phyloP scores from a whole-genome alignment of 1,284 basidiomycete genomes.

The Golubevia pallescens region DNA sequence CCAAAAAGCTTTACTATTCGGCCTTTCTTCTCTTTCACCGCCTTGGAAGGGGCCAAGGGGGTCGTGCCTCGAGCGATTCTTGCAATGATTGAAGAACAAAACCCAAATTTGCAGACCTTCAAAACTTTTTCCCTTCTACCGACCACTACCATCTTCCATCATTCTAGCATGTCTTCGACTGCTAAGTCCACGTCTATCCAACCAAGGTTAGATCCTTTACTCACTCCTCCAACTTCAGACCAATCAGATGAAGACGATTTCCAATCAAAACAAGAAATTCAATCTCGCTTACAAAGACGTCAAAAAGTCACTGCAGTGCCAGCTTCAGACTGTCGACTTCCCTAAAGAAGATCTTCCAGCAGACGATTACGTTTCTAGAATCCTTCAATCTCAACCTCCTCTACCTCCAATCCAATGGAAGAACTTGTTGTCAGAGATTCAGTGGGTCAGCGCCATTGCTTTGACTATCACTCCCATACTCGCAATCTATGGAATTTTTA shows the following conservation, averaged over 20 bases:
- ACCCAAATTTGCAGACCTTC: too few relatives aligned
- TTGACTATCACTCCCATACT: constrained; percentile 48
- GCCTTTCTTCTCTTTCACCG: too few relatives aligned
- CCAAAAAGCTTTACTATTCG: too few relatives aligned
- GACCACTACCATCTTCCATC: too few relatives aligned
- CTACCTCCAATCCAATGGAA: constrained; percentile 50
- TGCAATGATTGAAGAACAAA: too few relatives aligned
- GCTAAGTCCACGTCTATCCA: too few relatives aligned
- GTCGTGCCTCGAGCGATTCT: too few relatives aligned
- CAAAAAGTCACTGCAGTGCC: neutral
- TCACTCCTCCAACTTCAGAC: neutral
- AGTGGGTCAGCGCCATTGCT: constrained; percentile 55
- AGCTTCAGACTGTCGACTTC: neutral
- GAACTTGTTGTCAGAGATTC: constrained; percentile 56
- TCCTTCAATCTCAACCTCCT: constrained; percentile 24
- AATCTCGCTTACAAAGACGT: neutral
- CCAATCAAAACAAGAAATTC: neutral
- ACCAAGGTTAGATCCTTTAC: neutral
- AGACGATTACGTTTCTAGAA: too few relatives aligned
- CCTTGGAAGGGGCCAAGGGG: too few relatives aligned
- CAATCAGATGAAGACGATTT: neutral
- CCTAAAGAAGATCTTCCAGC: constrained; percentile 42
- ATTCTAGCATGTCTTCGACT: too few relatives aligned
- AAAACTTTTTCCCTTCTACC: too few relatives aligned
- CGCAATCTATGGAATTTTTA: constrained; percentile 49